Conservation (phyloP, 257 asterid genomes). For the Prunella vulgaris region DNA sequence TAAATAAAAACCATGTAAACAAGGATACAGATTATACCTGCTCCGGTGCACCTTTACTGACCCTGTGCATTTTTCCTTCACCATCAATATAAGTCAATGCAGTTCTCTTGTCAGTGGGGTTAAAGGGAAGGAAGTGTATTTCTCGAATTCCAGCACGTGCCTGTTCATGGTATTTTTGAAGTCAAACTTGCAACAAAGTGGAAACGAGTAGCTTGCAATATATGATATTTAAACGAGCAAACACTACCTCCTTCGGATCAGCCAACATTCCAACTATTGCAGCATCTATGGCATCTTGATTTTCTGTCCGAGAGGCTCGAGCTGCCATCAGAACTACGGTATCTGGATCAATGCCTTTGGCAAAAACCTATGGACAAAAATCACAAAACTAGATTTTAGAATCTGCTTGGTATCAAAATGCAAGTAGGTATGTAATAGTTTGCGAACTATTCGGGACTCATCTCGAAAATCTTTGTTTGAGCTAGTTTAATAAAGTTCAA, state of each 20-base stretch:
- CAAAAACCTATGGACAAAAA: constrained; percentile 51
- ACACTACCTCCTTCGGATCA: constrained; percentile 90
- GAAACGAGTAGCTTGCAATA: neutral
- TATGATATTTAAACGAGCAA: neutral
- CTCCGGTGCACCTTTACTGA: constrained; percentile 99
- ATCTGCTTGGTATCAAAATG: neutral
- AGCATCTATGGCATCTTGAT: constrained; percentile 93
- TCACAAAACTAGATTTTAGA: neutral
- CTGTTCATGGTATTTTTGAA: constrained; percentile 32
- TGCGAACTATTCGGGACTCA: no score
- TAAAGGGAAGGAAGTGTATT: constrained; percentile 92
- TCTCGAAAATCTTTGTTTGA: no score
- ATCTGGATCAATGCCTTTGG: constrained; percentile 86
- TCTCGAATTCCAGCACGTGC: constrained; percentile 97
- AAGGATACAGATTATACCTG: constrained; percentile 46
- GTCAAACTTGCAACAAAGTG: constrained; percentile 3
- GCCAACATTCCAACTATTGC: constrained; percentile 97
- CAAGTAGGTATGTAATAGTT: no score
- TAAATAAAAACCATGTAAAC: neutral
- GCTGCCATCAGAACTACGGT: constrained; percentile 98
- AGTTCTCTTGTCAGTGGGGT: constrained; percentile 93
- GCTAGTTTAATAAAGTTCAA: no score
- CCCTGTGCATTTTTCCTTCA: constrained; percentile 91
- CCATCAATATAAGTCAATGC: constrained; percentile 86
- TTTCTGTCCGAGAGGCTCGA: constrained; percentile 90